Evolutionary conservation across 2,329 filamentous ascomycete genomes (phyloP).

Genomic region (Colletotrichum neosansevieriae): DNA sequence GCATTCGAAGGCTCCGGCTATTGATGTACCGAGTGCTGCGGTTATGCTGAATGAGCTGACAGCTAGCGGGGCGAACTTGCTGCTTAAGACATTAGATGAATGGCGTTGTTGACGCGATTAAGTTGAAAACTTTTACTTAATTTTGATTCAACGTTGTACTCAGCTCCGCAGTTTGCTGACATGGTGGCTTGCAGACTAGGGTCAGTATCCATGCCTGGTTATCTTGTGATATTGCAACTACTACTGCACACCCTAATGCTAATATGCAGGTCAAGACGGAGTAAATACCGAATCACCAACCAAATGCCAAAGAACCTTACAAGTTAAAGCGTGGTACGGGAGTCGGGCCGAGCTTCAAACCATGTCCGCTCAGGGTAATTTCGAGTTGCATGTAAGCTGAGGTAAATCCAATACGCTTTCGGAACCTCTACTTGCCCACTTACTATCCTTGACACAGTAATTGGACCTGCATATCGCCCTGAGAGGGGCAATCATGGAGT

Average conservation of each 20-base stretch:
- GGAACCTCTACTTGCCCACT: background rate
- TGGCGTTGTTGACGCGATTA: too few species aligned
- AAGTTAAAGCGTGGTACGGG: constrained; percentile 3
- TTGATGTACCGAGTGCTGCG: too few species aligned
- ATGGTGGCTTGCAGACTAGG: background rate
- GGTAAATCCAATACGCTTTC: background rate
- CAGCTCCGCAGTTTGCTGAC: background rate
- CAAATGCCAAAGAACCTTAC: constrained; percentile 1
- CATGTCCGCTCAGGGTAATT: constrained; percentile 1
- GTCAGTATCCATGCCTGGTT: background rate
- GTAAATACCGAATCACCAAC: background rate
- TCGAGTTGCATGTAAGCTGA: background rate
- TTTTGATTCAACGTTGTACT: background rate
- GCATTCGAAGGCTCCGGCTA: too few species aligned
- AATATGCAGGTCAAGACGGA: background rate
- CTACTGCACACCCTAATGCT: background rate
- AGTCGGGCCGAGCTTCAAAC: constrained; percentile 3
- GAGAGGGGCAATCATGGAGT: background rate
- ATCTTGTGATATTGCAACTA: constrained; percentile 1
- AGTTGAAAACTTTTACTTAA: too few species aligned
- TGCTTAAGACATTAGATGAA: too few species aligned
- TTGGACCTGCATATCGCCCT: background rate
- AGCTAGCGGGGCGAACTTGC: too few species aligned
- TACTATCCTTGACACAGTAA: constrained; percentile 2
- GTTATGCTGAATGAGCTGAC: too few species aligned